Percentiles rank a stretch among this genome's conserved stretches.
phyloP scores from a whole-genome alignment of 2,329 filamentous ascomycete species.

The Chaetomium sp. region DNA sequence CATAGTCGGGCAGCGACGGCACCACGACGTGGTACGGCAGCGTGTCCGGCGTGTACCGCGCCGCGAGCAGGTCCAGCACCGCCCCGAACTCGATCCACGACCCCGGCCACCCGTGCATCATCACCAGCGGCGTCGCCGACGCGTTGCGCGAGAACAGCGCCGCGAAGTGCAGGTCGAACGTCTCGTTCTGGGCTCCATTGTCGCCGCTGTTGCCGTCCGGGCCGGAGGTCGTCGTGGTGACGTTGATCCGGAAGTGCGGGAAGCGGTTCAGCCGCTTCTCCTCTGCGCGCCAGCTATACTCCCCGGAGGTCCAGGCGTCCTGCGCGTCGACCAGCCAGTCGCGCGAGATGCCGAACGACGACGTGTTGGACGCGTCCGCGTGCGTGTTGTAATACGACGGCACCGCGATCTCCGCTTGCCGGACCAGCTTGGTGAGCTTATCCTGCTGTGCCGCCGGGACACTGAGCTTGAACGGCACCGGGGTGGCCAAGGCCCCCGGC shows the following conservation, averaged over 20 bases:
- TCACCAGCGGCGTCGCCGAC: background rate
- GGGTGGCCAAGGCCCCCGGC: background rate
- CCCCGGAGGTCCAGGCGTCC: background rate
- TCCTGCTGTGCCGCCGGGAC: background rate
- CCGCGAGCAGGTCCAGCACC: background rate
- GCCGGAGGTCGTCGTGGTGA: background rate
- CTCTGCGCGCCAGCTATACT: background rate
- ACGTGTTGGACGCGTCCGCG: background rate
- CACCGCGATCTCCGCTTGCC: background rate
- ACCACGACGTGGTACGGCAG: conserved; percentile 1
- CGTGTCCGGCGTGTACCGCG: background rate
- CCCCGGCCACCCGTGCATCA: conserved; percentile 2
- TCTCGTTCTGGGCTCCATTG: background rate
- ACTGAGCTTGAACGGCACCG: background rate
- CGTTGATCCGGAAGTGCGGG: background rate
- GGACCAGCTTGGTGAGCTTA: background rate
- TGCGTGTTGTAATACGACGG: conserved; percentile 7
- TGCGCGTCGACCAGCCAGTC: conserved; percentile 2
- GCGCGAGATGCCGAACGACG: conserved; percentile 4
- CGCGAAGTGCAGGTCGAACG: conserved; percentile 6
- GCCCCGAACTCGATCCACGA: conserved; percentile 1
- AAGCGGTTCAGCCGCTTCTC: background rate
- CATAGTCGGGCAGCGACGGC: conserved; percentile 2
- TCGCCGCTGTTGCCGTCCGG: background rate
- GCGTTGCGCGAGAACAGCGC: background rate